Evolutionary conservation across 169 alveolate genomes (phyloP), one percentile per base, ranked within the genome.

Genomic region (Amoebophrya sp.): DNA sequence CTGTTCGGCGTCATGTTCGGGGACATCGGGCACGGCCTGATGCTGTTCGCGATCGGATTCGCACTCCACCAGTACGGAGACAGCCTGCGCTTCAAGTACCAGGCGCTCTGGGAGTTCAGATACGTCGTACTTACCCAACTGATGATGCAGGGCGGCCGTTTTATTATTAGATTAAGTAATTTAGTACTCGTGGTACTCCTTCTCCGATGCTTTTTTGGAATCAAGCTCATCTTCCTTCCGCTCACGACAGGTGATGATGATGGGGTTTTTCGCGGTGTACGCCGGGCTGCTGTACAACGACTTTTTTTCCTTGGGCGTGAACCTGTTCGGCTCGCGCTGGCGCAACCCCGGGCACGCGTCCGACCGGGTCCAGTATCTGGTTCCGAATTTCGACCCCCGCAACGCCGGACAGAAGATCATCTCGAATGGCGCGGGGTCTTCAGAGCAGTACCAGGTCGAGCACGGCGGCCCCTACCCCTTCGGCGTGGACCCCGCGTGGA

Each of bases 1-100:
- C 94, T 98, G 89, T 99, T 98, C 95, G 99, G 99, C 16, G 96
- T 99, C 26, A 99, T 99, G 99, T 99, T 97, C 93, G 99, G 99
- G 0, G 99, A 99, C 94, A 96, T 99, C 29, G 99, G 99, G 5
- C 99, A 99, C 94, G 99, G 99, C 13, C 92, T 98, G 38, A 93
- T 96, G 34, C 90, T 96, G n/a, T 94, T 97, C 92, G 98, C 99
- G 0, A 50, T 96, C 41, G 95, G 95, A 91, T 89, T 95, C 78
- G 78, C 29, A 58, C 7, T 58, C 78, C 7, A 13, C 29, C 78
- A 58, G 78, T 29, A 58, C 78, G 78, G 23, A 16, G 7, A 58
- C 78, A 7, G 0, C 34, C 7, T 58, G 4, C 7, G 23, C 10
- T 58, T 58, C 34, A 13, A 58, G 34, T 58, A 58, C 78, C 78